phyloP scores from a whole-genome alignment of 2,329 filamentous ascomycete genomes.

The Ophiostoma montium region DNA sequence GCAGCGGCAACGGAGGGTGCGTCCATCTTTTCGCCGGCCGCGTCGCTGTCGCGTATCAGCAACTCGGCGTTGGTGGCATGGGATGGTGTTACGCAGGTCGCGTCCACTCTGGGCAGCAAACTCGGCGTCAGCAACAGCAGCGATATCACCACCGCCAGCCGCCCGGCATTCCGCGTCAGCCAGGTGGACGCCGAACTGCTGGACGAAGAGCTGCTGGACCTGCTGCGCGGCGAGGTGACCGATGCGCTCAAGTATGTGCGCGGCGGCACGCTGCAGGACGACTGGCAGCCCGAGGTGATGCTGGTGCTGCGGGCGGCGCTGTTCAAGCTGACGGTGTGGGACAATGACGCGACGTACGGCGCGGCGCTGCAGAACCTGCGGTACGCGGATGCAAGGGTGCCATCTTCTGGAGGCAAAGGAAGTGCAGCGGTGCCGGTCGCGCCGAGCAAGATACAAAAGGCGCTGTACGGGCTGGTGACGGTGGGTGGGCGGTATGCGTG shows the following conservation, averaged over 20 bases:
- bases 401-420: too few species aligned
- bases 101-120: not conserved
- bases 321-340: conserved; percentile 95
- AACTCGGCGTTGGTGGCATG: conserved; percentile 45
- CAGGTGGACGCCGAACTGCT: conserved; percentile 93
- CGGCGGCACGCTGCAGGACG: conserved; percentile 59
- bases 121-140: not conserved
- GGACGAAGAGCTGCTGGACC: conserved; percentile 79
- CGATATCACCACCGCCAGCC: conserved; percentile 47
- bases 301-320: conserved; percentile 62
- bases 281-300: conserved; percentile 77
- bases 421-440: conserved; percentile 36
- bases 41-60: conserved; percentile 32
- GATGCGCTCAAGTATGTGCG: conserved; percentile 82
- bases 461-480: conserved; percentile 68
- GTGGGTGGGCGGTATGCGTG: conserved; percentile 82
- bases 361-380: conserved; percentile 82
- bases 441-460: conserved; percentile 73
- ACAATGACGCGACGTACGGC: conserved; percentile 89
- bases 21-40: not conserved
- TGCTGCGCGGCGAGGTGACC: conserved; percentile 73
- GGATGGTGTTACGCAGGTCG: conserved; percentile 39
- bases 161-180: conserved; percentile 80
- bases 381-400: conserved; percentile 78
- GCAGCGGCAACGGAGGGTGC: conserved; percentile 16